These are phyloP conservation scores for Salix suchowensis DNA, from an alignment of 345 rosid species.

Conservation along the genomic window DNA sequence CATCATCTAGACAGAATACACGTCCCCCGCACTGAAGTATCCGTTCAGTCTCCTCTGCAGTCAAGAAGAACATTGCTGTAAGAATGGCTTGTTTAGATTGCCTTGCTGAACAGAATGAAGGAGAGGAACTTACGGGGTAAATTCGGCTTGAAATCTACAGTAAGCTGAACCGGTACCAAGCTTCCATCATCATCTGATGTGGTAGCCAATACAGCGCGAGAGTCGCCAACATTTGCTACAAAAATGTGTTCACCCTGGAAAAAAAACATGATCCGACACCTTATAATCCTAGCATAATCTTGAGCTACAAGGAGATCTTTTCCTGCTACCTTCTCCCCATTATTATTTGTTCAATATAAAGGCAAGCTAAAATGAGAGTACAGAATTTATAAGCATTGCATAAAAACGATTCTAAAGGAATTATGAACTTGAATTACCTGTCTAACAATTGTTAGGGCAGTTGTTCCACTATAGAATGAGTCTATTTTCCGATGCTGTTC, in stretches of 20 bases:
- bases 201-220: conserved; percentile 86
- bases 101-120: not conserved
- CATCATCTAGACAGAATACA: conserved; percentile 70
- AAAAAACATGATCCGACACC: conserved; percentile 7
- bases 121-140: conserved; percentile 61
- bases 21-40: conserved; percentile 64
- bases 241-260: conserved; percentile 60
- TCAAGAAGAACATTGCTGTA: conserved; percentile 4
- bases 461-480: conserved; percentile 76
- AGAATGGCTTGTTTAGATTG: not conserved
- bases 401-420: not conserved
- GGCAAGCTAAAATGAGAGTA: not conserved
- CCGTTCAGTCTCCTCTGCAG: conserved; percentile 80
- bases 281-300: not conserved
- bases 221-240: conserved; percentile 85
- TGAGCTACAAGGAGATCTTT: not conserved
- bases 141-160: conserved; percentile 82
- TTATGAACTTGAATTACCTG: conserved; percentile 40
- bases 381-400: not conserved
- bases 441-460: conserved; percentile 75
- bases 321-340: not conserved
- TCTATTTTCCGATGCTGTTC: conserved; percentile 61
- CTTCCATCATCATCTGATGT: conserved; percentile 70
- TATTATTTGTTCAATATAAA: not conserved
- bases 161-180: conserved; percentile 71